phyloP scores from a whole-genome alignment of 2,329 filamentous ascomycete genomes.

The Epicoccum nigrum region DNA sequence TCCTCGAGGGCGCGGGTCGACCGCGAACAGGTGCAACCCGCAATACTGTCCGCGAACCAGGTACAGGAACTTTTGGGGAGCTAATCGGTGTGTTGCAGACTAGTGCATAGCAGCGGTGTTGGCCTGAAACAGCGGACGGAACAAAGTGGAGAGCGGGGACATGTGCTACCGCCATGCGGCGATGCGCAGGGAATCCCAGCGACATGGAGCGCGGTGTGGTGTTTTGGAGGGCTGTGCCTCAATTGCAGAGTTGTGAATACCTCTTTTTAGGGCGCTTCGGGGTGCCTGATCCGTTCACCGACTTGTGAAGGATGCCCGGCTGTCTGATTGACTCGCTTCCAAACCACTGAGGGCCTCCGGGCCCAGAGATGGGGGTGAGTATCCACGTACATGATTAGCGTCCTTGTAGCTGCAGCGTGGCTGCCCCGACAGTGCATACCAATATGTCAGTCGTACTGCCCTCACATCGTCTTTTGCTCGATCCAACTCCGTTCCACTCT shows the following conservation, averaged over 20 bases:
- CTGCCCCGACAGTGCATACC: slow-evolving; percentile 18
- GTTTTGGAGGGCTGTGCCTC: slow-evolving; percentile 8
- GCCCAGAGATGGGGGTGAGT: slow-evolving; percentile 13
- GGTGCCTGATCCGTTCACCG: slow-evolving; percentile 3
- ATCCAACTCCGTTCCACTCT: slow-evolving; percentile 9
- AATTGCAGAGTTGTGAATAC: neutral
- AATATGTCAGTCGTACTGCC: slow-evolving; percentile 26
- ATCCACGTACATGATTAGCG: slow-evolving; percentile 22
- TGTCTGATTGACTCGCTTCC: slow-evolving; percentile 17
- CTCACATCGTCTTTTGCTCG: slow-evolving; percentile 17
- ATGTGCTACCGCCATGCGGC: slow-evolving; percentile 17
- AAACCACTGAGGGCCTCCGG: slow-evolving; percentile 15
- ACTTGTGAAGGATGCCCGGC: slow-evolving; percentile 7
- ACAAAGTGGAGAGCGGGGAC: slow-evolving; percentile 20
- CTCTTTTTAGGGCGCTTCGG: slow-evolving; percentile 7
- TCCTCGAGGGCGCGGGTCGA: neutral
- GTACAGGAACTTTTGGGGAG: neutral
- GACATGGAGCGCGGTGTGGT: slow-evolving; percentile 4
- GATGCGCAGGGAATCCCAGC: slow-evolving; percentile 25
- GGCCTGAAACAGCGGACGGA: slow-evolving; percentile 37
- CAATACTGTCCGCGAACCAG: neutral
- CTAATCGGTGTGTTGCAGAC: slow-evolving; percentile 35
- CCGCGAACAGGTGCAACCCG: neutral
- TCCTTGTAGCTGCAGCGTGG: slow-evolving; percentile 15
- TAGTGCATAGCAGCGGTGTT: slow-evolving; percentile 14